Percentiles rank a stretch among this genome's conserved stretches.
These are phyloP conservation scores for Eucalyptus melliodora DNA, from an alignment of 345 rosid species.

Conservation along the genomic window DNA sequence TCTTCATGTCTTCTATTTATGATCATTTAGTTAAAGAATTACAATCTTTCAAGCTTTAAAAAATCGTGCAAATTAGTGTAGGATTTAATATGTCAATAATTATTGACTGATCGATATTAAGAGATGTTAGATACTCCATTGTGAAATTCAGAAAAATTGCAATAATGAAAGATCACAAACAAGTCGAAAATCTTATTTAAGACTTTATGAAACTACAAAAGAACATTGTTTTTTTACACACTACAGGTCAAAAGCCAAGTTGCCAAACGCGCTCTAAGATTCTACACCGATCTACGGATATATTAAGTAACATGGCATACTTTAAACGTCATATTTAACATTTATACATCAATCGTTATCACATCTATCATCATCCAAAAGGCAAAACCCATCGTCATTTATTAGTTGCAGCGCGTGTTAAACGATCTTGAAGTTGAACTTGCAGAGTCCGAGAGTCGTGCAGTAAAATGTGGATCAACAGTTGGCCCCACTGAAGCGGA, in stretches of 20 bases:
- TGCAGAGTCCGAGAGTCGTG: neutral
- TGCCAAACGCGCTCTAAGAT: neutral
- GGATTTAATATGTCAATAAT: neutral
- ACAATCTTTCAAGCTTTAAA: neutral
- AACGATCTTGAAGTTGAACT: neutral
- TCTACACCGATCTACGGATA: neutral
- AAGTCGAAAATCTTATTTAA: neutral
- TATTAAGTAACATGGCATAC: neutral
- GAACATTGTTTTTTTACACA: neutral
- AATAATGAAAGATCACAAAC: neutral
- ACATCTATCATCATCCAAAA: neutral
- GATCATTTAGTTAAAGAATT: neutral
- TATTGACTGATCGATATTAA: neutral
- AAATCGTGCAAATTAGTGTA: neutral
- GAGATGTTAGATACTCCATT: neutral
- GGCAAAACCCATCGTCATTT: neutral
- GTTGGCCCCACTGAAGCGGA: neutral
- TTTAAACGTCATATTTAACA: neutral
- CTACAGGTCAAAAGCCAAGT: accelerated
- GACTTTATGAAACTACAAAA: neutral
- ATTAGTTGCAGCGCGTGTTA: neutral
- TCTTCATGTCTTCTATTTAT: neutral
- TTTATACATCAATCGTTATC: neutral
- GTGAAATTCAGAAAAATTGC: neutral
- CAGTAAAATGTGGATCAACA: neutral